Conservation (phyloP, 805 yeast species). For the Phaffomyces thermotolerans region DNA sequence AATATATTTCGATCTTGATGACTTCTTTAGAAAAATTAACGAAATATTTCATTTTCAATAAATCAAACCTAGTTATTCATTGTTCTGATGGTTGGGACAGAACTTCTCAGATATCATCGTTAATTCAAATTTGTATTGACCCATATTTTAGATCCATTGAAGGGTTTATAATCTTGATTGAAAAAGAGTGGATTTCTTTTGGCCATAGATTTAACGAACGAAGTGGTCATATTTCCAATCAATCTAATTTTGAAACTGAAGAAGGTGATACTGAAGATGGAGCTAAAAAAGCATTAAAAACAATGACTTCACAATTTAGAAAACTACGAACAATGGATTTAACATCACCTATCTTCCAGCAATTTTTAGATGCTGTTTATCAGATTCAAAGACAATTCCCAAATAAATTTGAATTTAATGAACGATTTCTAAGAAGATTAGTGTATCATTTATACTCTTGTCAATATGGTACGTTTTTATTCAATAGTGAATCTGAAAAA, state of each 20-base stretch:
- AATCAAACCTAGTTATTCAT: constrained; percentile 79
- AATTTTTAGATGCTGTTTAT: constrained; percentile 83
- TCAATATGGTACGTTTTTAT: constrained; percentile 87
- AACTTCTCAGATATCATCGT: constrained; percentile 80
- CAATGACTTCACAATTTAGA: constrained; percentile 44
- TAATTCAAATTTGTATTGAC: constrained; percentile 81
- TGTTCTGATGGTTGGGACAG: constrained; percentile 99
- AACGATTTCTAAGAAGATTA: constrained; percentile 74
- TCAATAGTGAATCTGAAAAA: constrained; percentile 65
- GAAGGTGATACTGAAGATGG: constrained; percentile 39
- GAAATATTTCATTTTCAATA: constrained; percentile 75
- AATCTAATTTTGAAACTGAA: constrained; percentile 33
- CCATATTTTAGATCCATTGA: constrained; percentile 83
- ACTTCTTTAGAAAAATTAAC: constrained; percentile 72
- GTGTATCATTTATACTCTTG: constrained; percentile 88
- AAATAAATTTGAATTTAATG: constrained; percentile 73
- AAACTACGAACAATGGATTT: constrained; percentile 45
- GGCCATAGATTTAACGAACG: constrained; percentile 88
- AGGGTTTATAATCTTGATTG: constrained; percentile 80
- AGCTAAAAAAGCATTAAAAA: constrained; percentile 38
- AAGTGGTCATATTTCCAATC: constrained; percentile 54
- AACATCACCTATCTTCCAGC: constrained; percentile 91
- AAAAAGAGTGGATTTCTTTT: constrained; percentile 93
- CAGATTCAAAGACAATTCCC: constrained; percentile 74
- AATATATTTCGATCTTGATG: constrained; percentile 58